phyloP scores from a whole-genome alignment of 1,284 basidiomycete species.

The Trametes sp. region DNA sequence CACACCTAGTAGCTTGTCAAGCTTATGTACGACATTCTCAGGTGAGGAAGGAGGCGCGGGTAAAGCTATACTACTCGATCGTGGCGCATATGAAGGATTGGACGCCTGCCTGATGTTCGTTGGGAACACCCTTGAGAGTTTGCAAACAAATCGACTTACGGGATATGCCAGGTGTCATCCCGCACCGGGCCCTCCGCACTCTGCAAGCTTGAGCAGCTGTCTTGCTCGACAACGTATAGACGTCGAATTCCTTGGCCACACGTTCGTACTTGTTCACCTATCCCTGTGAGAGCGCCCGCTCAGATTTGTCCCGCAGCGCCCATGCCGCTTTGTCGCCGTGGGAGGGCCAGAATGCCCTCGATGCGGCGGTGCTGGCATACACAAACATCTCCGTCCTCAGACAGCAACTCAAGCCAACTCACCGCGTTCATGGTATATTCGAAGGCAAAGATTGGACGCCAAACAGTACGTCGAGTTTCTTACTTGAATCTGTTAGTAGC shows the following conservation, averaged over 20 bases:
- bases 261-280: constrained; percentile 48
- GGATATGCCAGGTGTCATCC: constrained; percentile 70
- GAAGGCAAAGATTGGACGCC: constrained; percentile 67
- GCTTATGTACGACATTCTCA: constrained; percentile 6
- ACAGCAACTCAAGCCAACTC: constrained; percentile 62
- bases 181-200: constrained; percentile 55
- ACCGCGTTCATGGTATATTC: constrained; percentile 76
- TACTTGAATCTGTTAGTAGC: neutral
- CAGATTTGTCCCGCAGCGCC: constrained; percentile 51
- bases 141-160: neutral
- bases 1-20: neutral
- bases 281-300: no score
- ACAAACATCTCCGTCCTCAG: constrained; percentile 77
- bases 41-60: constrained; percentile 87
- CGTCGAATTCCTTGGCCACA: constrained; percentile 72
- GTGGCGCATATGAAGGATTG: constrained; percentile 79
- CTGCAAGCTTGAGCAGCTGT: constrained; percentile 58
- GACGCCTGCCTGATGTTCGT: constrained; percentile 78
- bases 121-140: no score
- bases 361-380: constrained; percentile 86
- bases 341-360: constrained; percentile 88
- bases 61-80: constrained; percentile 79
- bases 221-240: constrained; percentile 65
- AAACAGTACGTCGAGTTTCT: constrained; percentile 57
- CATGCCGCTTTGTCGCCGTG: constrained; percentile 82